Evolutionary conservation across 495 filamentous ascomycete genomes (phyloP).

Genomic region (Chlorociboria aeruginascens): DNA sequence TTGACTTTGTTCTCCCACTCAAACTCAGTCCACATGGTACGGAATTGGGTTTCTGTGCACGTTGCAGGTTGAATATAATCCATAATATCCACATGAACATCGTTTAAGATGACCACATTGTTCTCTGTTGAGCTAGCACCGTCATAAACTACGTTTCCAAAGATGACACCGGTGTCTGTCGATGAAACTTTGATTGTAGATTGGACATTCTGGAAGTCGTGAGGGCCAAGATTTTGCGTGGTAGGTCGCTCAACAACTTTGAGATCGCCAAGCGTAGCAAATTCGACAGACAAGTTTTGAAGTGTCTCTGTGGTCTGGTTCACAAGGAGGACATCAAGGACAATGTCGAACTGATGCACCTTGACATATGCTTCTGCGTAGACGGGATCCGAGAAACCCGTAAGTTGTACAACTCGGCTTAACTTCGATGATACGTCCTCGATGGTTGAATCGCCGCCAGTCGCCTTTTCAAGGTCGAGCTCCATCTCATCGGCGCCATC

Average conservation of each 20-base stretch:
- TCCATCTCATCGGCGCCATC: conserved; percentile 81
- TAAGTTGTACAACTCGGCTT: conserved; percentile 91
- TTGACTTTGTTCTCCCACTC: conserved; percentile 99
- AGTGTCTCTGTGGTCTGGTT: conserved; percentile 96
- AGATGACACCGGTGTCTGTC: conserved; percentile 97
- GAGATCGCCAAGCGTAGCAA: conserved; percentile 92
- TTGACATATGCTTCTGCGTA: conserved; percentile 98
- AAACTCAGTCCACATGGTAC: conserved; percentile 99
- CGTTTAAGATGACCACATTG: conserved; percentile 96
- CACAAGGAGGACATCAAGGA: conserved; percentile 91
- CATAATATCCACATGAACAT: conserved; percentile 99
- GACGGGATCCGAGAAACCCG: conserved; percentile 95
- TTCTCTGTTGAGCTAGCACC: conserved; percentile 89
- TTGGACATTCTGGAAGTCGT: conserved; percentile 96
- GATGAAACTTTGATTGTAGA: conserved; percentile 98
- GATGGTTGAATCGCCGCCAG: conserved; percentile 71
- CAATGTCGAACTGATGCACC: conserved; percentile 98
- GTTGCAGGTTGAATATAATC: conserved; percentile 98
- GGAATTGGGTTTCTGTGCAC: conserved; percentile 96
- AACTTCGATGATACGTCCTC: conserved; percentile 90
- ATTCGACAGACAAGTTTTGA: conserved; percentile 95
- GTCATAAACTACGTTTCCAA: conserved; percentile 98
- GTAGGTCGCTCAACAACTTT: conserved; percentile 96
- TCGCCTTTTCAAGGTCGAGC: conserved; percentile 85
- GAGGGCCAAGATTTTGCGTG: conserved; percentile 86